phyloP scores from a whole-genome alignment of 768 basidiomycete genomes.

The Auricularia sp. region DNA sequence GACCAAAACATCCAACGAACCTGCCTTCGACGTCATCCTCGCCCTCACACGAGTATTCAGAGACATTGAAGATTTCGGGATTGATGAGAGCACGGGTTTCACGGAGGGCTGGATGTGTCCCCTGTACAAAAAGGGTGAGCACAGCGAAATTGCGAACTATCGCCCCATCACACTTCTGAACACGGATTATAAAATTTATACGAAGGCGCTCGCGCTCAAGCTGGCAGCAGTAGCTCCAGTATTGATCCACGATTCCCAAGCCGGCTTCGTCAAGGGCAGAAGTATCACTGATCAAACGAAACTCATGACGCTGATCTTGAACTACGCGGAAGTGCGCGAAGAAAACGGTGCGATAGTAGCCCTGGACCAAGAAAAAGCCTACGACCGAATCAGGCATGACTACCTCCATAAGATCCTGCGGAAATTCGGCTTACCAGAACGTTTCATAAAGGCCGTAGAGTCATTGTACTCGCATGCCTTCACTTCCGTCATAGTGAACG shows the following conservation, averaged over 20 bases:
- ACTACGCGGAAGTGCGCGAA: constrained; percentile 3
- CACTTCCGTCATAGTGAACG: background rate
- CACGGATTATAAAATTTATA: constrained; percentile 10
- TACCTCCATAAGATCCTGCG: constrained; percentile 6
- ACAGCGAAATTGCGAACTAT: constrained; percentile 7
- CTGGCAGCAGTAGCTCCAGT: background rate
- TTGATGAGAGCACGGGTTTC: background rate
- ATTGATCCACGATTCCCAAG: constrained; percentile 7
- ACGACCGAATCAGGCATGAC: constrained; percentile 6
- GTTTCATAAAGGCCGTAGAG: background rate
- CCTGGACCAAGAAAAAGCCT: constrained; percentile 10
- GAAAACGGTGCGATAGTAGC: constrained; percentile 6
- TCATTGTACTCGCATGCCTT: background rate
- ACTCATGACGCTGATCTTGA: constrained; percentile 2
- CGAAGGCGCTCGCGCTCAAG: background rate
- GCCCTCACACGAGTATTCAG: background rate
- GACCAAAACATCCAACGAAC: no score
- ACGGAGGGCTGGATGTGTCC: constrained; percentile 5
- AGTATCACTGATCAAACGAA: constrained; percentile 9
- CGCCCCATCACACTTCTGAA: constrained; percentile 9
- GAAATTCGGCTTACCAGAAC: constrained; percentile 4
- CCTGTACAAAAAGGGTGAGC: constrained; percentile 8
- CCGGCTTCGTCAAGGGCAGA: constrained; percentile 7
- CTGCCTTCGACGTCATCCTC: background rate
- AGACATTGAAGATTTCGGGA: background rate